Evolutionary conservation across 108 stramenopile genomes (phyloP), one percentile per base, ranked within the genome.

Genomic region (Pseudonitzschia delicatissima): DNA sequence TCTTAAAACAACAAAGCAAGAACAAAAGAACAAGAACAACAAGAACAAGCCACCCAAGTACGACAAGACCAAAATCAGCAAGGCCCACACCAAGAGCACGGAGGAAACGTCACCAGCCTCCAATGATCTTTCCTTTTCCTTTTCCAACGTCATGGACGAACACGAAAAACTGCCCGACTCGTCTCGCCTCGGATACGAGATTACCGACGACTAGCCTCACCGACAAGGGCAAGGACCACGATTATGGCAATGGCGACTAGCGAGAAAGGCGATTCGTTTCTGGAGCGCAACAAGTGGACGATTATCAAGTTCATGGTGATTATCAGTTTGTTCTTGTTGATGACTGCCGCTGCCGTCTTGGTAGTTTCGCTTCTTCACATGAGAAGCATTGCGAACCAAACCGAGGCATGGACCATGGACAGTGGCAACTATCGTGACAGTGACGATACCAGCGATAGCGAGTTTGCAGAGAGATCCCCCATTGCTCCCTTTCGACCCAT

Each of bases 301-400:
- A 59, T 59, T 32, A 66, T 66, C 15, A 17, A 32, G 6, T 50
- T 66, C 18, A 35, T 66, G 49, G 18, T 66, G 32, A 15, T 49
- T 20, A 15, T 66, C 45, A 18, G 49, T 33, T 28, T 47, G 9
- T 66, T 51, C 18, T 18, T 66, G 5, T 45, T 66, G 49, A 36
- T 36, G 13, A 5, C 28, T 31, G 64, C 64, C 25, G 28, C 49
- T 20, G 64, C 45, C 4, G 49, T 51, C 8, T 47, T 66, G 28
- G 20, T 51, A 8, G 6, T 66, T n/a, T 25, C 39, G 8, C 9
- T 63, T 26, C 42, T 39, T 5, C 34, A 60, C 3, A 29, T 36
- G 23, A 25, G 23, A 40, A 36, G 36, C 18, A 42, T 12, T 28
- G 25, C 25, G 9, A 52, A 13, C 29, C n/a, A n/a, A n/a, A n/a